Evolutionary conservation across 169 alveolate genomes (phyloP).

Genomic region (Babesia gibsoni): DNA sequence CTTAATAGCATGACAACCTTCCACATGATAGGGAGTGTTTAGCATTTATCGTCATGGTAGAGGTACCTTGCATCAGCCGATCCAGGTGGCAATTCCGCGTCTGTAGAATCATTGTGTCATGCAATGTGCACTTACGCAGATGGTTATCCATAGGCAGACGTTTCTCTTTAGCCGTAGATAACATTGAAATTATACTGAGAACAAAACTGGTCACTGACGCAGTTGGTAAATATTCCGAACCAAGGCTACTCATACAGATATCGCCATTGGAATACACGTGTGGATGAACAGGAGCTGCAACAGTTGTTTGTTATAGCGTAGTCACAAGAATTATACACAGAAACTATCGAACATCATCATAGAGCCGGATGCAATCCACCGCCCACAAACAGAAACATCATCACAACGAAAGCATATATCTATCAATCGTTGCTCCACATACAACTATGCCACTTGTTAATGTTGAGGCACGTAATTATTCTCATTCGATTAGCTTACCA

Average conservation of each 20-base stretch:
- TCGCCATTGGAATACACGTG: slow-evolving; percentile 86
- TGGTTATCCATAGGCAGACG: slow-evolving; percentile 77
- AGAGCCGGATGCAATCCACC: too few species aligned
- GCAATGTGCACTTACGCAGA: slow-evolving; percentile 45
- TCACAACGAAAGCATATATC: not conserved
- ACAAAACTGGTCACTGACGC: slow-evolving; percentile 76
- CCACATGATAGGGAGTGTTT: not conserved
- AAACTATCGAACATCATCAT: too few species aligned
- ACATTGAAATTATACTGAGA: slow-evolving; percentile 78
- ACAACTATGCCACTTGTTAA: not conserved
- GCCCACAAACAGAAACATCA: too few species aligned
- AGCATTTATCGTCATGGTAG: slow-evolving; percentile 66
- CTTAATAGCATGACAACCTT: not conserved
- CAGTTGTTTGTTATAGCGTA: not conserved
- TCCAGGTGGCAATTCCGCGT: slow-evolving; percentile 70
- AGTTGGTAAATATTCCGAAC: slow-evolving; percentile 80
- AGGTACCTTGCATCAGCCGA: slow-evolving; percentile 53
- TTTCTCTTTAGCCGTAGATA: slow-evolving; percentile 78
- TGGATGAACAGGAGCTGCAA: slow-evolving; percentile 79
- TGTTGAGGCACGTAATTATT: not conserved
- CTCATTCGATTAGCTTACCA: slow-evolving; percentile 42
- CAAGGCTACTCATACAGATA: slow-evolving; percentile 78
- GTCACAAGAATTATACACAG: too few species aligned
- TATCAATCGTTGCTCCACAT: not conserved
- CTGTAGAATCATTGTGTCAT: slow-evolving; percentile 16